Percentiles rank a stretch among this genome's conserved stretches.
Evolutionary conservation across 768 basidiomycete species (phyloP).

Genomic region (Termitomyces sp.): DNA sequence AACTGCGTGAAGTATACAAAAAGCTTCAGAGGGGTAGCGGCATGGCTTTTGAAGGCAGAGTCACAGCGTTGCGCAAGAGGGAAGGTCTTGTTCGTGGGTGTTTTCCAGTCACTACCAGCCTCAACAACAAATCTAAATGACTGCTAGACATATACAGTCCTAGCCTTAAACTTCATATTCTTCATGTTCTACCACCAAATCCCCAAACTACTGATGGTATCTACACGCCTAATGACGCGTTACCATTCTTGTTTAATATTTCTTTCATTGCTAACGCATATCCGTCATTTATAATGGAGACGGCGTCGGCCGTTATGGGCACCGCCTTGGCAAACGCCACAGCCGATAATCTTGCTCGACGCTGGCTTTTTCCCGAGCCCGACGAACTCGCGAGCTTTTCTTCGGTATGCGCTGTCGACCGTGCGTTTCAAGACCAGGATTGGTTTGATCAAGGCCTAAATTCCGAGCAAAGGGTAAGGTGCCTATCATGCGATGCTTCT

Average conservation of each 20-base stretch:
- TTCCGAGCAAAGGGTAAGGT: slow-evolving; percentile 36
- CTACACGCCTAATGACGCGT: slow-evolving; percentile 25
- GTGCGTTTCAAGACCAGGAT: slow-evolving; percentile 24
- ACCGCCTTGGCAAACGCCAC: slow-evolving; percentile 17
- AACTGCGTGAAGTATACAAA: slow-evolving; percentile 36
- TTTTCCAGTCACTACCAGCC: neutral
- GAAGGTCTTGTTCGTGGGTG: slow-evolving; percentile 44
- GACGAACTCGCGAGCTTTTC: slow-evolving; percentile 22
- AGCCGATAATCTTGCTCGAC: slow-evolving; percentile 25
- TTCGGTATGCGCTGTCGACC: slow-evolving; percentile 17
- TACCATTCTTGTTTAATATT: slow-evolving; percentile 41
- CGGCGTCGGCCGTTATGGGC: slow-evolving; percentile 26
- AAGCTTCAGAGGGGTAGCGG: slow-evolving; percentile 27
- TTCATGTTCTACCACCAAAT: slow-evolving; percentile 24
- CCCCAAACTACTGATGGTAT: slow-evolving; percentile 11
- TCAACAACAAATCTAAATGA: neutral
- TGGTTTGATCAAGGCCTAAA: slow-evolving; percentile 46
- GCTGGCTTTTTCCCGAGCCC: slow-evolving; percentile 42
- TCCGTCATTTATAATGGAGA: slow-evolving; percentile 38
- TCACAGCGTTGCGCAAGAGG: slow-evolving; percentile 36
- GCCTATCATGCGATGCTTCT: neutral
- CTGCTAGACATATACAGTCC: slow-evolving; percentile 34
- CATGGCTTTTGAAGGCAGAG: slow-evolving; percentile 40
- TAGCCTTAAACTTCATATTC: slow-evolving; percentile 35
- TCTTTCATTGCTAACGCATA: slow-evolving; percentile 43